Percentiles rank a stretch among this genome's conserved stretches.
Evolutionary conservation across 805 yeast species (phyloP).

Genomic region (Myxozyma vanderwaltii): DNA sequence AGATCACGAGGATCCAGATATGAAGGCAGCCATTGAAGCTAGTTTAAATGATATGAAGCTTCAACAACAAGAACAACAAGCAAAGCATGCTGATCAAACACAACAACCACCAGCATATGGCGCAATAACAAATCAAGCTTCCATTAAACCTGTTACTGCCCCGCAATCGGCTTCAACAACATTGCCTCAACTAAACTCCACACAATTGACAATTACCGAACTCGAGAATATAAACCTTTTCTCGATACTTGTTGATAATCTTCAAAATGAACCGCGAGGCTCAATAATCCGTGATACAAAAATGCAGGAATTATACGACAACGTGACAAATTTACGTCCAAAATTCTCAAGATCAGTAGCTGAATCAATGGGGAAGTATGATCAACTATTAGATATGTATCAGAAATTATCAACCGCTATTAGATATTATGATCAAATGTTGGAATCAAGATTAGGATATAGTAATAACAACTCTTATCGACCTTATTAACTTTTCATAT

Average conservation of each 20-base stretch:
- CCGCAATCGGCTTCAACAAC: background rate
- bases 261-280: slow-evolving; percentile 51
- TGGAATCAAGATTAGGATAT: slow-evolving; percentile 51
- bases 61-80: slow-evolving; percentile 37
- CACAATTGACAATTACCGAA: slow-evolving; percentile 58
- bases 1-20: slow-evolving; percentile 76
- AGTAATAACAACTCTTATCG: background rate
- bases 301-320: slow-evolving; percentile 59
- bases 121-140: background rate
- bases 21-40: slow-evolving; percentile 93
- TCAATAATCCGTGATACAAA: slow-evolving; percentile 52
- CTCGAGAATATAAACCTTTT: slow-evolving; percentile 71
- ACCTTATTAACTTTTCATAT: background rate
- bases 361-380: slow-evolving; percentile 58
- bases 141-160: slow-evolving; percentile 5
- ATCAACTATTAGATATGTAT: slow-evolving; percentile 68
- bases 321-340: slow-evolving; percentile 65
- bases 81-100: slow-evolving; percentile 8
- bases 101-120: slow-evolving; percentile 3
- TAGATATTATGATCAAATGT: slow-evolving; percentile 71
- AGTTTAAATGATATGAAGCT: slow-evolving; percentile 73
- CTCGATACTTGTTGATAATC: slow-evolving; percentile 62
- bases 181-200: background rate
- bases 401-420: slow-evolving; percentile 75
- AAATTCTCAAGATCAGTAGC: slow-evolving; percentile 64